Evolutionary conservation across 768 basidiomycete species (phyloP).

Genomic region (Pisolithus sp.): DNA sequence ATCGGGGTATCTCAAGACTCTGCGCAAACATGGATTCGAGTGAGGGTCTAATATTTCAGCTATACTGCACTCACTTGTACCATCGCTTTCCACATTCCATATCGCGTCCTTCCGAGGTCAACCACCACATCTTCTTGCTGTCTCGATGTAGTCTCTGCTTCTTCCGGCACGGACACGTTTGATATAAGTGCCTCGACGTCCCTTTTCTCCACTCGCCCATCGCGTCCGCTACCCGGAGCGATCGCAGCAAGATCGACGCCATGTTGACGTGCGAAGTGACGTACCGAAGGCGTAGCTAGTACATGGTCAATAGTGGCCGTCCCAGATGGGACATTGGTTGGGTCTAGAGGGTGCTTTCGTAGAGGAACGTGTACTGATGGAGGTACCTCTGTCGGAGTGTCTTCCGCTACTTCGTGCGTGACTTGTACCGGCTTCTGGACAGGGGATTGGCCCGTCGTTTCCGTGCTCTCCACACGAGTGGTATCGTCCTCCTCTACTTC

Average conservation of each 20-base stretch:
- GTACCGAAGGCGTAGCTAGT: conserved; percentile 71
- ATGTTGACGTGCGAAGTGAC: conserved; percentile 65
- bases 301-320: conserved; percentile 28
- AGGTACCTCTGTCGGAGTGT: not conserved
- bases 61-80: conserved; percentile 47
- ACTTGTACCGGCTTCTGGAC: conserved; percentile 8
- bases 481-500: conserved; percentile 55
- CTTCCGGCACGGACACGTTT: conserved; percentile 4
- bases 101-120: conserved; percentile 69
- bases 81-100: conserved; percentile 91
- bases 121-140: conserved; percentile 45
- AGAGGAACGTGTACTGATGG: conserved; percentile 7
- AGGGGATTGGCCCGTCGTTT: not conserved
- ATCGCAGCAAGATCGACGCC: conserved; percentile 54
- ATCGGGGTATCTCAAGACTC: conserved; percentile 84
- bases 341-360: conserved; percentile 59
- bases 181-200: conserved; percentile 64
- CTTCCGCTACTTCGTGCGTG: conserved; percentile 5
- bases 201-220: conserved; percentile 65
- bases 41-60: not conserved
- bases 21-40: conserved; percentile 21
- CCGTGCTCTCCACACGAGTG: not conserved
- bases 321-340: conserved; percentile 28
- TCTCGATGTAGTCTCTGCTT: not conserved
- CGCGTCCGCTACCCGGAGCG: conserved; percentile 64